Conservation (phyloP, 2,329 filamentous ascomycete genomes). For the Aspergillus uvarum region DNA sequence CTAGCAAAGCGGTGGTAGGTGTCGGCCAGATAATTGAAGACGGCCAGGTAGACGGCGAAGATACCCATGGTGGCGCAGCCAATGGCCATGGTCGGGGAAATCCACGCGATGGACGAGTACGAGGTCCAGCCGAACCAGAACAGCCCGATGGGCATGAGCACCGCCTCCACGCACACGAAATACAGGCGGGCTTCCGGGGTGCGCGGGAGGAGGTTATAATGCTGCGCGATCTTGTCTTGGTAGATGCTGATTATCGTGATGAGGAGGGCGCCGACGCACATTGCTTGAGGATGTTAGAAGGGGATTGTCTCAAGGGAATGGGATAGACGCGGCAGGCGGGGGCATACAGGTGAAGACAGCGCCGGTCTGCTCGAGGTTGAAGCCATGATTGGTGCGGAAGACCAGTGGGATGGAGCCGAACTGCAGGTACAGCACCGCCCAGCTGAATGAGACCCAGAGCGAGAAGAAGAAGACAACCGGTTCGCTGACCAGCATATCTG, state of each 20-base stretch:
- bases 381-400: slow-evolving; percentile 66
- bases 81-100: slow-evolving; percentile 68
- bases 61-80: slow-evolving; percentile 80
- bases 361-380: slow-evolving; percentile 66
- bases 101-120: slow-evolving; percentile 65
- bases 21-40: slow-evolving; percentile 92
- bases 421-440: slow-evolving; percentile 84
- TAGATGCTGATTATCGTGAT: slow-evolving; percentile 68
- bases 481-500: slow-evolving; percentile 59
- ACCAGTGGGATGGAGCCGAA: slow-evolving; percentile 79
- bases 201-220: slow-evolving; percentile 45
- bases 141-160: slow-evolving; percentile 73
- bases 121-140: slow-evolving; percentile 79
- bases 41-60: slow-evolving; percentile 79
- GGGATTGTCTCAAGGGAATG: too few species aligned
- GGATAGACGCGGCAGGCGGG: too few species aligned
- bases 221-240: slow-evolving; percentile 66
- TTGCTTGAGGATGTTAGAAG: slow-evolving; percentile 49
- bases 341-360: slow-evolving; percentile 65
- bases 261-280: slow-evolving; percentile 65
- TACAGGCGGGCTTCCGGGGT: slow-evolving; percentile 78
- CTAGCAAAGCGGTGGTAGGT: slow-evolving; percentile 82
- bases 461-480: slow-evolving; percentile 72
- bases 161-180: slow-evolving; percentile 74
- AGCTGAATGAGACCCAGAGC: slow-evolving; percentile 84